A percentile compares a stretch with the other conserved stretches of the same genome.
phyloP scores from a whole-genome alignment of 2,329 filamentous ascomycete genomes.

The Lojkania enalia region DNA sequence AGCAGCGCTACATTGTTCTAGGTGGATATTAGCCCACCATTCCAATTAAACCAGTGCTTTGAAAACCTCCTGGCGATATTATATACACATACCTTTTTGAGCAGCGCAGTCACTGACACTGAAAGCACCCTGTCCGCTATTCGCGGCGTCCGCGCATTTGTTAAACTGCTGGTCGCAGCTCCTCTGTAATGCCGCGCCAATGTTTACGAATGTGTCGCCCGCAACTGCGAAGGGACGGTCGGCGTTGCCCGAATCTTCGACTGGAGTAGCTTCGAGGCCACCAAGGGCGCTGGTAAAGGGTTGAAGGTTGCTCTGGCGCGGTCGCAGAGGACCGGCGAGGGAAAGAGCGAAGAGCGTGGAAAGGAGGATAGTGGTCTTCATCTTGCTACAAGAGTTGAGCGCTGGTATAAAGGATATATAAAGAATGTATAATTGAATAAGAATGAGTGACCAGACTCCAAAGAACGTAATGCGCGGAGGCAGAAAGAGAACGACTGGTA shows the following conservation, averaged over 20 bases:
- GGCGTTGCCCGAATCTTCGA: slow-evolving; percentile 19
- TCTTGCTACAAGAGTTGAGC: slow-evolving; percentile 18
- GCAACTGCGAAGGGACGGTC: slow-evolving; percentile 19
- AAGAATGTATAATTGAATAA: slow-evolving; percentile 3
- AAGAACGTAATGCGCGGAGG: slow-evolving; percentile 29
- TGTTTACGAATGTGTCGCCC: slow-evolving; percentile 20
- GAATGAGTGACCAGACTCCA: slow-evolving; percentile 35
- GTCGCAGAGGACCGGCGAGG: slow-evolving; percentile 15
- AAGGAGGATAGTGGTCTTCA: slow-evolving; percentile 27
- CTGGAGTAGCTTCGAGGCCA: slow-evolving; percentile 27
- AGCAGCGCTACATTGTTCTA: slow-evolving; percentile 6
- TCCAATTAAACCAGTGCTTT: background rate
- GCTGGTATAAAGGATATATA: background rate
- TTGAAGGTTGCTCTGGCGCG: slow-evolving; percentile 26
- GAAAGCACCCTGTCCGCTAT: slow-evolving; percentile 23
- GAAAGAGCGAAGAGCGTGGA: slow-evolving; percentile 21
- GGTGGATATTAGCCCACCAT: background rate
- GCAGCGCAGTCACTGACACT: slow-evolving; percentile 20
- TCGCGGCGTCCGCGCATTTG: slow-evolving; percentile 20
- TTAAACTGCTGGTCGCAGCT: slow-evolving; percentile 24
- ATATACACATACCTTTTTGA: slow-evolving; percentile 30
- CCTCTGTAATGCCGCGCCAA: slow-evolving; percentile 18
- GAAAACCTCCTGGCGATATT: background rate
- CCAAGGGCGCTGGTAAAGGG: slow-evolving; percentile 29
- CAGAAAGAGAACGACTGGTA: slow-evolving; percentile 11